These are phyloP conservation scores for Quercus cerris DNA, from an alignment of 306 rosid species.

Conservation along the genomic window DNA sequence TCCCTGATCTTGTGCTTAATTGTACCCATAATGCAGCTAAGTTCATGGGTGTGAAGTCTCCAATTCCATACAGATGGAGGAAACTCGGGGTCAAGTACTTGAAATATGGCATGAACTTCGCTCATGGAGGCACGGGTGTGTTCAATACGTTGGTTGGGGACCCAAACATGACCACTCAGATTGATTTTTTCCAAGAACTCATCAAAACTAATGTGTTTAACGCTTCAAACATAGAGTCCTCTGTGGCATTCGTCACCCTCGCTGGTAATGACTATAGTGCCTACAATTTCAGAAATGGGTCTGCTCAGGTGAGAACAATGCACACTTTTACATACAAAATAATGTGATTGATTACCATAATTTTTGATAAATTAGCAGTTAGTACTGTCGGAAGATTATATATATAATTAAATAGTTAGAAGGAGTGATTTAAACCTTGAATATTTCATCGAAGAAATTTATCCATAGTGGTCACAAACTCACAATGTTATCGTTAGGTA, in stretches of 20 bases:
- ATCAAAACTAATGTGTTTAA: conserved; percentile 32
- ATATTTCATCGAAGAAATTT: too few relatives aligned
- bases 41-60: conserved; percentile 69
- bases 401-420: too few relatives aligned
- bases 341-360: too few relatives aligned
- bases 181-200: conserved; percentile 42
- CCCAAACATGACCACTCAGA: conserved; percentile 89
- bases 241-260: conserved; percentile 65
- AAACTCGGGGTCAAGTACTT: conserved; percentile 22
- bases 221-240: conserved; percentile 35
- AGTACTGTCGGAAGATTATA: too few relatives aligned
- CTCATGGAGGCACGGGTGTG: conserved; percentile 82
- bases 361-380: too few relatives aligned
- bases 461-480: too few relatives aligned
- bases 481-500: too few relatives aligned
- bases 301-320: conserved; percentile 35
- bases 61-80: conserved; percentile 63
- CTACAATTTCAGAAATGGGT: conserved; percentile 36
- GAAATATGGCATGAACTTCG: conserved; percentile 83
- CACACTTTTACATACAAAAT: neutral
- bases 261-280: conserved; percentile 74
- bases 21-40: conserved; percentile 41
- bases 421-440: too few relatives aligned
- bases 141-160: conserved; percentile 47
- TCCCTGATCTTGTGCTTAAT: neutral